These are phyloP conservation scores for Clavispora asparagi DNA, from an alignment of 805 yeast genomes.

Conservation along the genomic window DNA sequence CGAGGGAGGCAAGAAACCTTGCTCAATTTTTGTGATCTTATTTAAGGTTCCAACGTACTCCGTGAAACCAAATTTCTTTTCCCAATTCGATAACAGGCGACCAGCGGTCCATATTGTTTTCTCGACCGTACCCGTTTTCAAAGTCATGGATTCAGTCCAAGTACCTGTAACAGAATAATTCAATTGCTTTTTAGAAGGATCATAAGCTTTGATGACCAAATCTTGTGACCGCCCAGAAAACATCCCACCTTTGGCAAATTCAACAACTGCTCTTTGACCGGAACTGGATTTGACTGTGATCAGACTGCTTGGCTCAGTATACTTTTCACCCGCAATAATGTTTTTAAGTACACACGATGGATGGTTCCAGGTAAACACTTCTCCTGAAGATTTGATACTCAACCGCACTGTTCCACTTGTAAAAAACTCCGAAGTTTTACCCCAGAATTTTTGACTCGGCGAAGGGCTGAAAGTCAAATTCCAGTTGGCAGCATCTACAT, in stretches of 20 bases:
- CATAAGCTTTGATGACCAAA: conserved; percentile 41
- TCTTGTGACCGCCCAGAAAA: conserved; percentile 80
- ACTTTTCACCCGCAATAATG: conserved; percentile 91
- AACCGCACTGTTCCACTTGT: conserved; percentile 68
- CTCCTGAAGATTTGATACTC: conserved; percentile 55
- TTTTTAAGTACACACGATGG: conserved; percentile 83
- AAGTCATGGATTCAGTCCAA: conserved; percentile 71
- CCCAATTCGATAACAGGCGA: conserved; percentile 50
- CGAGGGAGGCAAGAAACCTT: conserved; percentile 64
- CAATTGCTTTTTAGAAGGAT: conserved; percentile 28
- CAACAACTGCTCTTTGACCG: conserved; percentile 67
- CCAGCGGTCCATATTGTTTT: conserved; percentile 68
- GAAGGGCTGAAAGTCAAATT: conserved; percentile 54
- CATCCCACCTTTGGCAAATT: conserved; percentile 77
- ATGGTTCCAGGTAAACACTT: conserved; percentile 71
- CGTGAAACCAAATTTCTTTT: conserved; percentile 79
- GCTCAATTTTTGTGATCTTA: conserved; percentile 69
- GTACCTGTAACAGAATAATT: conserved; percentile 57
- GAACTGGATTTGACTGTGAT: conserved; percentile 61
- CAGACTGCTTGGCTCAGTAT: conserved; percentile 76
- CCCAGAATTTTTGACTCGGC: conserved; percentile 91
- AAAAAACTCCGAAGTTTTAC: conserved; percentile 80
- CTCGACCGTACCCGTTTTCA: conserved; percentile 38
- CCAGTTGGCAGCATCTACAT: conserved; percentile 74
- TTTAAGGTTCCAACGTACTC: conserved; percentile 76